These are phyloP conservation scores for Xenoacremonium recifei DNA, from an alignment of 2,329 filamentous ascomycete genomes.

Conservation along the genomic window DNA sequence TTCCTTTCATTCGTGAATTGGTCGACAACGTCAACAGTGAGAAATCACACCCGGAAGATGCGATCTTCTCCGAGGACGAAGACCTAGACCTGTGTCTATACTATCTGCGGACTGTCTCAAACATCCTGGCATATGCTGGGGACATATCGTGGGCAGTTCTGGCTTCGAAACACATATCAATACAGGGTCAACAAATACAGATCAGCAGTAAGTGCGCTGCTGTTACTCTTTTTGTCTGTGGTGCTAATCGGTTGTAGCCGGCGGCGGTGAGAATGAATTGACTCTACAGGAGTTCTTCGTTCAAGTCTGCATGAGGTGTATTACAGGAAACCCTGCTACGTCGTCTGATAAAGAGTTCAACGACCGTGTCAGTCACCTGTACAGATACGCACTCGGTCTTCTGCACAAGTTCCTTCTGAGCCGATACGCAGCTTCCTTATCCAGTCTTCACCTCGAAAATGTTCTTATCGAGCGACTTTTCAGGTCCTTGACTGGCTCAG, in stretches of 20 bases:
- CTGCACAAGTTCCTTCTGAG: constrained; percentile 68
- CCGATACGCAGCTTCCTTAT: constrained; percentile 58
- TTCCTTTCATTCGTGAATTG: constrained; percentile 47
- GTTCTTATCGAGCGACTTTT: constrained; percentile 67
- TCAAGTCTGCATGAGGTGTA: constrained; percentile 62
- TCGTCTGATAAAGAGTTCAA: constrained; percentile 24
- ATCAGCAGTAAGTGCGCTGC: constrained; percentile 48
- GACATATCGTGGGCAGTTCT: constrained; percentile 70
- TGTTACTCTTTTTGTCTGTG: too few relatives aligned
- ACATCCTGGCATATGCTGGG: constrained; percentile 65
- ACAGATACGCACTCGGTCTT: constrained; percentile 67
- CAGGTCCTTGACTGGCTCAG: constrained; percentile 58
- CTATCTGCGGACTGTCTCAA: constrained; percentile 71
- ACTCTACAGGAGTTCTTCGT: constrained; percentile 68
- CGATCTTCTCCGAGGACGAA: constrained; percentile 50
- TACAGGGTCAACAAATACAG: constrained; percentile 28
- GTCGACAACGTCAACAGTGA: constrained; percentile 14
- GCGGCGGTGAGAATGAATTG: constrained; percentile 51
- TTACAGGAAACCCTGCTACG: constrained; percentile 34
- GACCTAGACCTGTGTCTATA: constrained; percentile 78
- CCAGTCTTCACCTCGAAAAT: constrained; percentile 66
- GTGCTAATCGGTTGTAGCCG: constrained; percentile 41
- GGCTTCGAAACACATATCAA: constrained; percentile 53
- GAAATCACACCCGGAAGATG: constrained; percentile 9
- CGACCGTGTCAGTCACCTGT: constrained; percentile 61